A percentile compares a stretch with the other conserved stretches of the same genome.
phyloP scores from a whole-genome alignment of 306 rosid genomes.

The Senna siamea region DNA sequence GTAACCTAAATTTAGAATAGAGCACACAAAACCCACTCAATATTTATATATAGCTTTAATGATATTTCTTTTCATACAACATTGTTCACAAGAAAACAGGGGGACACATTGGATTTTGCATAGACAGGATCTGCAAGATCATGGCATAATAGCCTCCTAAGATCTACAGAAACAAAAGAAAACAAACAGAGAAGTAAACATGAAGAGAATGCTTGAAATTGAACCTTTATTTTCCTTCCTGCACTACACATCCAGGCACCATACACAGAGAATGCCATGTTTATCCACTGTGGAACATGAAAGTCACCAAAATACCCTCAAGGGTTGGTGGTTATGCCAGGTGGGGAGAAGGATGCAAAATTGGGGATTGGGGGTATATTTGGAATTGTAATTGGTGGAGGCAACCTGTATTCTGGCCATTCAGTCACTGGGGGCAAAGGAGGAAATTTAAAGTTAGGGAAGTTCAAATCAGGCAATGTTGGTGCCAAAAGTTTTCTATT shows the following conservation, averaged over 20 bases:
- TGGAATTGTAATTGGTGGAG: conserved; percentile 19
- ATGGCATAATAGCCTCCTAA: not conserved
- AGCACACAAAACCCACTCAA: not conserved
- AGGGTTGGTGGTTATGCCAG: conserved; percentile 28
- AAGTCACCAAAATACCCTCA: not conserved
- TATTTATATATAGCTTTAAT: not conserved
- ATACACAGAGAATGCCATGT: not conserved
- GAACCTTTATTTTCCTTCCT: conserved; percentile 42
- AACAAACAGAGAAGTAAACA: not conserved
- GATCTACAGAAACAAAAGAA: not conserved
- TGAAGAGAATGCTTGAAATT: conserved; percentile 5
- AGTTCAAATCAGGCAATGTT: not conserved
- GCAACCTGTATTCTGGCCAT: conserved; percentile 41
- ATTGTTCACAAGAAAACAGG: not conserved
- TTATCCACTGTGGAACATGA: not conserved
- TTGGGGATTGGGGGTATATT: not conserved
- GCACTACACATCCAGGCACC: not conserved
- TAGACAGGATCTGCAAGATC: not conserved
- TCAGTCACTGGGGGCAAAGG: conserved; percentile 21
- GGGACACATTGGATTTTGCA: not conserved
- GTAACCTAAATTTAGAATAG: not conserved
- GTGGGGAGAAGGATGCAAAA: conserved; percentile 26
- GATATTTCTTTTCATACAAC: conserved; percentile 1
- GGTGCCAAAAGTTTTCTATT: conserved; percentile 37
- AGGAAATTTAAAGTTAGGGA: conserved; percentile 4